Evolutionary conservation across 2,329 filamentous ascomycete genomes (phyloP).

Genomic region (Colletotrichum salicis): DNA sequence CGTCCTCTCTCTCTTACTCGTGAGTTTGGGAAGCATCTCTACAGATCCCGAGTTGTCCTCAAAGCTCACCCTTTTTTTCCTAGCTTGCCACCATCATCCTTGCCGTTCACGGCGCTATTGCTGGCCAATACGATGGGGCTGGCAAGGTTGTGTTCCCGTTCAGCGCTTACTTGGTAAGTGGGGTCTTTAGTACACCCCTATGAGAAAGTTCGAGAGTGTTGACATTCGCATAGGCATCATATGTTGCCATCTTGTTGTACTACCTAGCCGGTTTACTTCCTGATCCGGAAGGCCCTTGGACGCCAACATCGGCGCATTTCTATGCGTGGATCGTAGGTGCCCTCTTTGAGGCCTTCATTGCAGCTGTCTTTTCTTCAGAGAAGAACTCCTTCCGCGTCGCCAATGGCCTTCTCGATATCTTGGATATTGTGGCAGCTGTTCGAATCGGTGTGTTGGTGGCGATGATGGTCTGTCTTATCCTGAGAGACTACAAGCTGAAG

Average conservation of each 20-base stretch:
- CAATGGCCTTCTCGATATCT: slow-evolving; percentile 41
- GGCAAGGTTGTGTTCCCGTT: slow-evolving; percentile 48
- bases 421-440: slow-evolving; percentile 46
- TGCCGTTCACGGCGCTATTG: slow-evolving; percentile 46
- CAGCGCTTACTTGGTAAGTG: slow-evolving; percentile 52
- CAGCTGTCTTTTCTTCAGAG: slow-evolving; percentile 46
- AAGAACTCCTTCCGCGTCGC: slow-evolving; percentile 44
- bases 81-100: slow-evolving; percentile 47
- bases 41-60: neutral
- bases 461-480: slow-evolving; percentile 46
- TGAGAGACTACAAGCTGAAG: slow-evolving; percentile 46
- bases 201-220: neutral
- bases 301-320: slow-evolving; percentile 48
- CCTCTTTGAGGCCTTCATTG: slow-evolving; percentile 50
- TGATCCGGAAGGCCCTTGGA: slow-evolving; percentile 57
- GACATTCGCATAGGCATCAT: slow-evolving; percentile 44
- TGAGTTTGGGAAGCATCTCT: neutral
- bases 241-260: slow-evolving; percentile 54
- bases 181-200: neutral
- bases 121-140: slow-evolving; percentile 38
- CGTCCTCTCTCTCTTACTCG: slow-evolving; percentile 44
- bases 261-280: slow-evolving; percentile 54
- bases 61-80: neutral
- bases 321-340: slow-evolving; percentile 50
- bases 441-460: slow-evolving; percentile 46